Evolutionary conservation across 352 stramenopile genomes (phyloP), one percentile per base, ranked within the genome.

Genomic region (Halophytophthora batemanensis): DNA sequence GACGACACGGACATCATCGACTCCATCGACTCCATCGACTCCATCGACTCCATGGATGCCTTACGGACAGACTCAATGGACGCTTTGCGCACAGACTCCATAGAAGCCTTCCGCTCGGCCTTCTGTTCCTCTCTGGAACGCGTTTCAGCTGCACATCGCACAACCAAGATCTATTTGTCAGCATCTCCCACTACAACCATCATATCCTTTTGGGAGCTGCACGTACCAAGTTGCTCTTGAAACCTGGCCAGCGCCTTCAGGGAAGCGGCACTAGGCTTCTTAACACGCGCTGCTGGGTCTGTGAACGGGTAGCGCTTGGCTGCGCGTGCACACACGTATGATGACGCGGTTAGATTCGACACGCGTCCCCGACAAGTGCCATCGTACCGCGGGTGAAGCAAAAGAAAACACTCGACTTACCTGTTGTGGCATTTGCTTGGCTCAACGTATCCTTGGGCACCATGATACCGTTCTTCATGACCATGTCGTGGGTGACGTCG

Each of bases 291-390:
- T 8, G 63, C 56, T 29, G 69, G 73, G 45, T 87, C 74, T 22
- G 72, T 77, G 50, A 87, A 87, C 11, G 77, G 77, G n/a, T 87
- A 87, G 5, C 67, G 61, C 47, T 75, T 85, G 21, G 59, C 71
- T 72, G 46, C 1, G 56, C 17, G 3, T 23, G 23, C 14, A 37
- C 29, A 23, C 4, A 56, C 25, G 47, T 1, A 34, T 34, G 13
- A 25, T 35, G 48, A 48, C 6, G 35, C 35, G 17, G 35, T 10
- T 40, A 40, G 14, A 21, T 14, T 25, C 28, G 42, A 36, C 42
- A 15, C 6, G 5, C 8, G 25, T 8, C 25, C 25, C 3, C 12
- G 1, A 33, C 40, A 3, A 40, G 17, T 45, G 56, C n/a, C 12
- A 36, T 33, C 6, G 37, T 25, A 13, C 14, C 6, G 45, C 10